A percentile compares a stretch with the other conserved stretches of the same genome.
Evolutionary conservation across 2,329 filamentous ascomycete genomes (phyloP).

Genomic region (Diaporthe sp.): DNA sequence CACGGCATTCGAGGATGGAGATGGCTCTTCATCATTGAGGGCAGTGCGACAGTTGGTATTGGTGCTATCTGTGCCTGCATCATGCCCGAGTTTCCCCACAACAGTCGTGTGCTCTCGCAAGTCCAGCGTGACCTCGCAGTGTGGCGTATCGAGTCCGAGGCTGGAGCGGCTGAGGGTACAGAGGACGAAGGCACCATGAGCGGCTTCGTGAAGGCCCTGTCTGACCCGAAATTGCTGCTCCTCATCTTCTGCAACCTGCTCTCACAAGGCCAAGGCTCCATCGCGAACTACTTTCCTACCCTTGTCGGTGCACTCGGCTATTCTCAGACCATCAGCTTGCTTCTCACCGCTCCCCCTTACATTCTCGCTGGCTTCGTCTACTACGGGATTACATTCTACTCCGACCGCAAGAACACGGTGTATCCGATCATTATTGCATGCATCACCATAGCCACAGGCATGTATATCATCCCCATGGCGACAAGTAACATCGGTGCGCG

Average conservation of each 20-base stretch:
- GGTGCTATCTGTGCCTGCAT: slow-evolving; percentile 49
- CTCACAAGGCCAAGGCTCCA: slow-evolving; percentile 52
- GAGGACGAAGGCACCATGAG: slow-evolving; percentile 48
- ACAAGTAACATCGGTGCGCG: slow-evolving; percentile 53
- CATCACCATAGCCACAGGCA: slow-evolving; percentile 49
- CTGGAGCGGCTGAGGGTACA: slow-evolving; percentile 53
- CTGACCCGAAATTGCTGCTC: slow-evolving; percentile 52
- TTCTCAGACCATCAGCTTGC: slow-evolving; percentile 53
- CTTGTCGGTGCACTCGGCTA: slow-evolving; percentile 50
- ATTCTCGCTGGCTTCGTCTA: slow-evolving; percentile 54
- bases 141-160: slow-evolving; percentile 51
- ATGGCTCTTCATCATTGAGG: slow-evolving; percentile 65
- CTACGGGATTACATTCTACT: slow-evolving; percentile 51
- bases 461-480: slow-evolving; percentile 54
- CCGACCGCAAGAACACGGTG: slow-evolving; percentile 52
- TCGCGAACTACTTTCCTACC: slow-evolving; percentile 48
- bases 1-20: slow-evolving; percentile 63
- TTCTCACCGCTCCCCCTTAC: slow-evolving; percentile 62
- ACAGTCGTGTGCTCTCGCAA: slow-evolving; percentile 50
- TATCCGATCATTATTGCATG: slow-evolving; percentile 51
- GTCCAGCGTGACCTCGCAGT: slow-evolving; percentile 48
- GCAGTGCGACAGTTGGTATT: slow-evolving; percentile 56
- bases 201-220: slow-evolving; percentile 47
- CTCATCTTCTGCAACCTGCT: slow-evolving; percentile 55
- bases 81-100: slow-evolving; percentile 56